Percentiles rank a stretch among this genome's conserved stretches.
phyloP scores from a whole-genome alignment of 805 yeast genomes.

The Yarrowia sp. region DNA sequence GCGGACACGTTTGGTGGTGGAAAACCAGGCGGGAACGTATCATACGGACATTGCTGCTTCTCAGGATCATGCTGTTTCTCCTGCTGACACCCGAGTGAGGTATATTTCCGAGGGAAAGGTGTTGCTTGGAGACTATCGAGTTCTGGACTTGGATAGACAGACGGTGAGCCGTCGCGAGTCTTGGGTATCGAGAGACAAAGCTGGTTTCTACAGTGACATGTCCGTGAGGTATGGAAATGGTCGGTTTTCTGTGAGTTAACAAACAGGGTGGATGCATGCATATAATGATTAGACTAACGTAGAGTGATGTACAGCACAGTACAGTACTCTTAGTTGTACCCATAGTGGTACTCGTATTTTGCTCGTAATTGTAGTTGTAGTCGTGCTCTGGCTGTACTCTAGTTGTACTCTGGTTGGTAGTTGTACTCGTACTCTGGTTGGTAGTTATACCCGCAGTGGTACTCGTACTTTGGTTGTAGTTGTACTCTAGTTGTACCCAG shows the following conservation, averaged over 20 bases:
- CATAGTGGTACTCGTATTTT: too few species aligned
- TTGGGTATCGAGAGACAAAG: neutral
- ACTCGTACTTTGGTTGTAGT: too few species aligned
- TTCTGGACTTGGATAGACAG: conserved; percentile 1
- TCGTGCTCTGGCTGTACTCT: too few species aligned
- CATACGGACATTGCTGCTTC: conserved; percentile 11
- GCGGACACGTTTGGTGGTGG: neutral
- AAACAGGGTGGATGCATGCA: neutral
- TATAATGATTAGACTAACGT: neutral
- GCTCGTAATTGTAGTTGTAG: too few species aligned
- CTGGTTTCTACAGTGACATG: neutral
- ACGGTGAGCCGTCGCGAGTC: conserved; percentile 8
- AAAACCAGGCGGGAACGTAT: neutral
- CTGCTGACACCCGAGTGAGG: neutral
- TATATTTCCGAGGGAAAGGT: neutral
- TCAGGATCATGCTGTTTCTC: conserved; percentile 9
- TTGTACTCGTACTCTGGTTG: too few species aligned
- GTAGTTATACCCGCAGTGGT: too few species aligned
- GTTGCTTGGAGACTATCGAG: conserved; percentile 2
- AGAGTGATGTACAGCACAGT: too few species aligned
- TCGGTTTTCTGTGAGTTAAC: neutral
- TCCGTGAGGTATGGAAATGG: neutral
- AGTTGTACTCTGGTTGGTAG: too few species aligned
- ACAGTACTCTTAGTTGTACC: too few species aligned
- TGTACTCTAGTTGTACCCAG: too few species aligned